These are phyloP conservation scores for Picochlorum sp. DNA, from an alignment of 139 green algal species.

Conservation along the genomic window DNA sequence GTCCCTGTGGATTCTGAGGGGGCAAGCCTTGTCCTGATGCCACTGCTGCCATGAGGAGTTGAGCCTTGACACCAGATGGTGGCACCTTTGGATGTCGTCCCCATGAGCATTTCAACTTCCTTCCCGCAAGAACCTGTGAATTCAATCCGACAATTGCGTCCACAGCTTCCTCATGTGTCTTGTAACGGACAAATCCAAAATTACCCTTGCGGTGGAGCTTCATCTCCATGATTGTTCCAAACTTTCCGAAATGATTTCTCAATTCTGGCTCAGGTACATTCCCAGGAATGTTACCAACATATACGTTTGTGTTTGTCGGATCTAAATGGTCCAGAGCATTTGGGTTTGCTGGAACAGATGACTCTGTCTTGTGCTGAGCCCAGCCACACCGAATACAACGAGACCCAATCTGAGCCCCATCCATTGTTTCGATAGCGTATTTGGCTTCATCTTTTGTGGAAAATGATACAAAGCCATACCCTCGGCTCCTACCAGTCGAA, in stretches of 20 bases:
- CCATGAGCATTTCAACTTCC: slow-evolving; percentile 47
- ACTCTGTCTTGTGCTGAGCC: slow-evolving; percentile 63
- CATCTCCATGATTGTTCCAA: slow-evolving; percentile 51
- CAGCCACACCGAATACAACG: slow-evolving; percentile 55
- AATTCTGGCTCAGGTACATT: slow-evolving; percentile 44
- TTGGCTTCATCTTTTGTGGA: slow-evolving; percentile 44
- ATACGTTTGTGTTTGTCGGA: slow-evolving; percentile 68
- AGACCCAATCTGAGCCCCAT: slow-evolving; percentile 46
- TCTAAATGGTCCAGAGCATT: slow-evolving; percentile 24
- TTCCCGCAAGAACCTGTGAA: slow-evolving; percentile 30
- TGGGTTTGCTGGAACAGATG: not conserved
- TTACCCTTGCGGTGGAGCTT: slow-evolving; percentile 58
- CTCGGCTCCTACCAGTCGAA: slow-evolving; percentile 48
- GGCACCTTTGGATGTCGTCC: slow-evolving; percentile 35
- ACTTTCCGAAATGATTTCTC: slow-evolving; percentile 24
- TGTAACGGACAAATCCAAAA: slow-evolving; percentile 61
- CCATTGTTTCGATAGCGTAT: slow-evolving; percentile 45
- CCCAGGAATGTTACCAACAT: slow-evolving; percentile 56
- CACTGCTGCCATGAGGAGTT: slow-evolving; percentile 49
- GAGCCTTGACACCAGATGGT: slow-evolving; percentile 70
- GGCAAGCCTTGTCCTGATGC: slow-evolving; percentile 5
- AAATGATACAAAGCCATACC: slow-evolving; percentile 77
- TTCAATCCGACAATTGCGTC: slow-evolving; percentile 51
- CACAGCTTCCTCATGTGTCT: slow-evolving; percentile 46
- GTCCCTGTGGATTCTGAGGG: slow-evolving; percentile 1